phyloP scores from a whole-genome alignment of 2,329 filamentous ascomycete genomes.

The Pseudopithomyces maydicus region DNA sequence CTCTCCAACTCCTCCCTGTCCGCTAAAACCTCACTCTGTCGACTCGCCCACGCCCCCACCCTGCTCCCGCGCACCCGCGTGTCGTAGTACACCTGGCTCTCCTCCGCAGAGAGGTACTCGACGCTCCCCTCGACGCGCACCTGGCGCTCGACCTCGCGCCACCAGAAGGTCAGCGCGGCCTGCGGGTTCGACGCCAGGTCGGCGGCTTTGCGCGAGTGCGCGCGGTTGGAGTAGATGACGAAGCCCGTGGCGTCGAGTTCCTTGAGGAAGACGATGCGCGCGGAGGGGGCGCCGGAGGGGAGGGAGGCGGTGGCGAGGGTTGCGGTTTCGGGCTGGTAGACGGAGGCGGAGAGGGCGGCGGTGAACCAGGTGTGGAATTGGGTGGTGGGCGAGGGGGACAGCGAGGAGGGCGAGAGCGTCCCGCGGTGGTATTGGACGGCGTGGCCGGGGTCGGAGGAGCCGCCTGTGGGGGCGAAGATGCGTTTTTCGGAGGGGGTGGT shows the following conservation, averaged over 20 bases:
- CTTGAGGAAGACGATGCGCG: conserved; percentile 91
- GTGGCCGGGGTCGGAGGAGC: conserved; percentile 59
- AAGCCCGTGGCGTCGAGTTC: conserved; percentile 85
- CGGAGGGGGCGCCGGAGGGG: conserved; percentile 81
- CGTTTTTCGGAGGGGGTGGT: conserved; percentile 34
- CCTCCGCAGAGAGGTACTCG: conserved; percentile 68
- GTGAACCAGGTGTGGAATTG: conserved; percentile 94
- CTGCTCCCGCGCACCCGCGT: conserved; percentile 77
- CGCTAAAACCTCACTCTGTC: conserved; percentile 77
- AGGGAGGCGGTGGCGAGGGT: conserved; percentile 83
- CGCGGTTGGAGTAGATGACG: conserved; percentile 93
- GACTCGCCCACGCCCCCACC: conserved; percentile 91
- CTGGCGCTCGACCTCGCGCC: conserved; percentile 84
- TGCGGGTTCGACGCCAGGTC: conserved; percentile 76
- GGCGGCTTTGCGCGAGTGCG: conserved; percentile 69
- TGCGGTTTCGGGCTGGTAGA: conserved; percentile 85
- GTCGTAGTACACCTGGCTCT: conserved; percentile 71
- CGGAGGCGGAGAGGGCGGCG: conserved; percentile 64
- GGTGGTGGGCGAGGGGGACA: conserved; percentile 68
- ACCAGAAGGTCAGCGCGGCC: conserved; percentile 88
- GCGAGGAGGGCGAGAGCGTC: conserved; percentile 64
- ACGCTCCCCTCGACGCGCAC: conserved; percentile 83
- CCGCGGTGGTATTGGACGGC: conserved; percentile 78
- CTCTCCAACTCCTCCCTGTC: conserved; percentile 75
- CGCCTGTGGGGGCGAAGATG: conserved; percentile 66